Evolutionary conservation across 306 rosid species (phyloP).

Genomic region (Fragaria iinumae): DNA sequence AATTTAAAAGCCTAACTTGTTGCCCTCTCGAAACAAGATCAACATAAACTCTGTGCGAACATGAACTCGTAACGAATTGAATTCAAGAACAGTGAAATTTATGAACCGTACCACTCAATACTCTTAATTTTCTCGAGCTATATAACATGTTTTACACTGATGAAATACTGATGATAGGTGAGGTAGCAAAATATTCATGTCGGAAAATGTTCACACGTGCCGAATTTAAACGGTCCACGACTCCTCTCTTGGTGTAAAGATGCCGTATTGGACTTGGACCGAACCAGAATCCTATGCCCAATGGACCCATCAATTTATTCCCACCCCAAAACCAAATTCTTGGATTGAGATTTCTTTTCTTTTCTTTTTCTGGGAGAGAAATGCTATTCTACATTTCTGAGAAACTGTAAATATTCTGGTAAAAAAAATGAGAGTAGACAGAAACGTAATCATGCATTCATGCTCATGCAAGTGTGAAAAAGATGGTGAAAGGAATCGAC

Average conservation of each 20-base stretch:
- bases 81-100: no score
- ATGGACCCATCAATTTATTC: constrained; percentile 18
- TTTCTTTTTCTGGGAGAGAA: not conserved
- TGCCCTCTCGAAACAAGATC: no score
- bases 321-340: not conserved
- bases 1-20: no score
- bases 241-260: not conserved
- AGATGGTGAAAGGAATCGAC: not conserved
- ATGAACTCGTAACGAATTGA: no score
- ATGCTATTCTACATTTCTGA: not conserved
- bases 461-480: not conserved
- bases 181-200: no score
- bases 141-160: no score
- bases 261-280: constrained; percentile 2
- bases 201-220: not conserved
- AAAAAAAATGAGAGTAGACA: not conserved
- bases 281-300: constrained; percentile 16
- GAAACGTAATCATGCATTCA: not conserved
- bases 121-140: no score
- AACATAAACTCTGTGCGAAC: no score
- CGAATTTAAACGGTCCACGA: not conserved
- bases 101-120: no score
- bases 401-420: not conserved
- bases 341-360: not conserved
- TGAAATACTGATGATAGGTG: no score